Conservation (phyloP, 805 yeast species). For the Teunomyces tritomae region DNA sequence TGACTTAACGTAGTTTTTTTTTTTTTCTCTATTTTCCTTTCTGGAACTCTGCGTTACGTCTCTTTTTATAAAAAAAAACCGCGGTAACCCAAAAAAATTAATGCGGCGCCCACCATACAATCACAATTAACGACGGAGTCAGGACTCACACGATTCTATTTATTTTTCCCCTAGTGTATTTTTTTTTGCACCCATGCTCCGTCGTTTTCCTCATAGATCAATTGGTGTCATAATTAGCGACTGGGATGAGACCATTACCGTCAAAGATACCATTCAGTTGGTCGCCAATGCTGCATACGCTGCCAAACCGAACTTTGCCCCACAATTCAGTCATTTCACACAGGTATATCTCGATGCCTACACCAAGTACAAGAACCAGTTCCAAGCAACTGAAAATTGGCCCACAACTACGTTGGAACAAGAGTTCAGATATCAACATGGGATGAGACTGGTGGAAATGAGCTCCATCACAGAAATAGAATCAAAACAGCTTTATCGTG, state of each 20-base stretch:
- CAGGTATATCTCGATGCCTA: slow-evolving; percentile 41
- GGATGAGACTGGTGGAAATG: slow-evolving; percentile 45
- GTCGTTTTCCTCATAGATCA: neutral
- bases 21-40: no score
- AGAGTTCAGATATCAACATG: slow-evolving; percentile 47
- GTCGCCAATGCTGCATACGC: slow-evolving; percentile 49
- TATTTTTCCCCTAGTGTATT: neutral
- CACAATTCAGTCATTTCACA: slow-evolving; percentile 44
- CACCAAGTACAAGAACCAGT: slow-evolving; percentile 23
- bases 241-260: slow-evolving; percentile 68
- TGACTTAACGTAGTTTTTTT: neutral
- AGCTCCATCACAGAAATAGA: slow-evolving; percentile 46
- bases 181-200: neutral
- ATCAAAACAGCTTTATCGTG: slow-evolving; percentile 38
- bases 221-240: slow-evolving; percentile 42
- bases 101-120: neutral
- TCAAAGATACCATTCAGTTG: slow-evolving; percentile 50
- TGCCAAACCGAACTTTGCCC: slow-evolving; percentile 32
- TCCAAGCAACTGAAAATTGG: slow-evolving; percentile 15
- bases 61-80: no score
- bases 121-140: neutral
- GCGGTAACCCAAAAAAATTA: no score
- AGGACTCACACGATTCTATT: neutral
- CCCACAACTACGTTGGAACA: slow-evolving; percentile 29
- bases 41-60: no score